Conservation (phyloP, 108 stramenopile species). For the Licmophora abbreviata region DNA sequence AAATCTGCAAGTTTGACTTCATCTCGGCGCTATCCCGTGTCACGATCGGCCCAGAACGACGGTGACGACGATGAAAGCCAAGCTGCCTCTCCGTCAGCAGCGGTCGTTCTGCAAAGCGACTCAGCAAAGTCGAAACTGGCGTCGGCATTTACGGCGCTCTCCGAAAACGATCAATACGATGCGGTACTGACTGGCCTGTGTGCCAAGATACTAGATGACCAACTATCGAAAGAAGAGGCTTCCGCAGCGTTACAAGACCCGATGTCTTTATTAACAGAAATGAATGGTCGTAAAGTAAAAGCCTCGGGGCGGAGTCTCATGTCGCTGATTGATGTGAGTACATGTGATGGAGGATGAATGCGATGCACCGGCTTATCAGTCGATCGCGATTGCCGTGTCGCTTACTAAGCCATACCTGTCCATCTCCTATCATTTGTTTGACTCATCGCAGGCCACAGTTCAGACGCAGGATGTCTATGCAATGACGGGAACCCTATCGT, state of each 20-base stretch:
- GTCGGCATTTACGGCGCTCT: conserved; percentile 57
- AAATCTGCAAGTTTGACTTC: too few relatives aligned
- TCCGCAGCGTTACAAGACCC: conserved; percentile 48
- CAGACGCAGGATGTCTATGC: conserved; percentile 56
- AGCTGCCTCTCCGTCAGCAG: too few relatives aligned
- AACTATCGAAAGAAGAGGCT: too few relatives aligned
- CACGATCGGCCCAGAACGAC: too few relatives aligned
- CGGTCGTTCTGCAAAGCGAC: too few relatives aligned
- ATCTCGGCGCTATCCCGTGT: too few relatives aligned
- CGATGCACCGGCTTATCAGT: conserved; percentile 3
- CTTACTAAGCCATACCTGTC: not conserved
- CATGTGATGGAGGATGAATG: conserved; percentile 3
- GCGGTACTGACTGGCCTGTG: conserved; percentile 81
- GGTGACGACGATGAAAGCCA: too few relatives aligned
- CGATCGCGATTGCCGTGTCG: not conserved
- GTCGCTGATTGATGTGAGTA: conserved; percentile 77
- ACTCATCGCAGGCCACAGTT: conserved; percentile 45
- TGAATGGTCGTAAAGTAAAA: conserved; percentile 55
- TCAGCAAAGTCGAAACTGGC: conserved; percentile 41
- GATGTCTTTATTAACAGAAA: conserved; percentile 67
- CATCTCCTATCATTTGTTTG: not conserved
- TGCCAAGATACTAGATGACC: conserved; percentile 63
- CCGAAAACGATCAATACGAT: conserved; percentile 78
- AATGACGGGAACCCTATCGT: conserved; percentile 50
- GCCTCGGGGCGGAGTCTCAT: conserved; percentile 61